A percentile compares a stretch with the other conserved stretches of the same genome.
phyloP scores from a whole-genome alignment of 257 asterid species.

The Perilla frutescens region DNA sequence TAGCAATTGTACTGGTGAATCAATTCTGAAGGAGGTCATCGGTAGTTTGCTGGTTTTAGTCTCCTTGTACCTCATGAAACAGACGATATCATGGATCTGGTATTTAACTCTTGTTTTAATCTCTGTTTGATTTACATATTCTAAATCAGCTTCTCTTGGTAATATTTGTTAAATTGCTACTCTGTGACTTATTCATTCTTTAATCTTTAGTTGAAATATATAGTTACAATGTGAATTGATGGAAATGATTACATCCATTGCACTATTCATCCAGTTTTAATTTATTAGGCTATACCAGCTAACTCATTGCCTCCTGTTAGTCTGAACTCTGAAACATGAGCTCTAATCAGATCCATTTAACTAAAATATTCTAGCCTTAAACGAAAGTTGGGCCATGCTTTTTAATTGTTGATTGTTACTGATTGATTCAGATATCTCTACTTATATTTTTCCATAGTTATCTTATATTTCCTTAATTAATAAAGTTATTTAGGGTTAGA shows the following conservation, averaged over 20 bases:
- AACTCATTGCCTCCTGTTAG: background rate
- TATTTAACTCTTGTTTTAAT: slow-evolving; percentile 13
- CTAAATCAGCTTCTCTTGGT: background rate
- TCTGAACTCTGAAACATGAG: background rate
- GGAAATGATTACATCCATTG: background rate
- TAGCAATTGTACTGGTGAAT: slow-evolving; percentile 37
- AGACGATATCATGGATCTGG: slow-evolving; percentile 39
- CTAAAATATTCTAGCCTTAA: background rate
- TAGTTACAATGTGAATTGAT: background rate
- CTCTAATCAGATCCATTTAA: background rate
- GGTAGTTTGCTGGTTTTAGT: slow-evolving; percentile 38
- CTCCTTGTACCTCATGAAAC: slow-evolving; percentile 45
- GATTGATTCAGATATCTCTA: no score
- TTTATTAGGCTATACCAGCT: background rate
- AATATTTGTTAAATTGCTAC: background rate
- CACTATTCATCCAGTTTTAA: background rate
- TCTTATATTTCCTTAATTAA: no score
- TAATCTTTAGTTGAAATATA: background rate
- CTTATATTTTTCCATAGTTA: no score
- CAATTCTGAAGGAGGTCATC: slow-evolving; percentile 35
- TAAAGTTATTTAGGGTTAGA: no score
- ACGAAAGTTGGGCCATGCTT: no score
- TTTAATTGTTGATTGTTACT: no score
- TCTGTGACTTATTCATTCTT: background rate
- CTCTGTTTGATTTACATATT: slow-evolving; percentile 13